Base-by-base conservation (phyloP, 169 alveolate species). In the Plasmodium vinckei region DNA sequence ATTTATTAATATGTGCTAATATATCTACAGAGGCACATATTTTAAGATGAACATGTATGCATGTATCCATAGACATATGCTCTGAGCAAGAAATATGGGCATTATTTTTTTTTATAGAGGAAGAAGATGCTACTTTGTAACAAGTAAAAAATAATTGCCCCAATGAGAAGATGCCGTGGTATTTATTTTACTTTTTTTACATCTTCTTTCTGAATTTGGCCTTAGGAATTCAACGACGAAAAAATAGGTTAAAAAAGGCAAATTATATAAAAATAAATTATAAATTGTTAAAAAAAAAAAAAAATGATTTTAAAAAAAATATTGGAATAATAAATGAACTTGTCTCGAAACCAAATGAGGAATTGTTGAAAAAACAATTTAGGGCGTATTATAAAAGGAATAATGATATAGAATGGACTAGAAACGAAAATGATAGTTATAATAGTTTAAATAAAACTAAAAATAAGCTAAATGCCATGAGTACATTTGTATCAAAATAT, bases 401-500 rank as follows among this genome's bases (percentile, higher is more conserved):
- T 39, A 39, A 39, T 12, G 15, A 25, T 1, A 72, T 44, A 33
- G 6, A 10, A 9, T 21, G 17, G 17, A 5, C 13, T 10, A 12
- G 73, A 1, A 68, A 69, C 6, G 39, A 15, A 6, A 46, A 27
- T 1, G 27, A 25, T 15, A 46, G 42, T 13, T 44, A 54, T 7
- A 17, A 15, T 13, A n/a, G 21, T 39, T 15, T 13, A 10, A 51
- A 51, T 42, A 39, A 23, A 5, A 6, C 4, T 9, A 79, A 53
- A 23, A 71, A 63, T 23, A 71, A 19, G 9, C 27, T 65, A 17
- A 33, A 51, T 10, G 94, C 91, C 51, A 88, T 70, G 44, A 86
- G 88, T 56, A 94, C 96, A 53, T 94, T 94, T 71, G 96, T 94
- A 15, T 94, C 96, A 12, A 91, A 88, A 47, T 94, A 94, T 87